Evolutionary conservation across 2,329 filamentous ascomycete species (phyloP).

Genomic region (Aspergillus sp.): DNA sequence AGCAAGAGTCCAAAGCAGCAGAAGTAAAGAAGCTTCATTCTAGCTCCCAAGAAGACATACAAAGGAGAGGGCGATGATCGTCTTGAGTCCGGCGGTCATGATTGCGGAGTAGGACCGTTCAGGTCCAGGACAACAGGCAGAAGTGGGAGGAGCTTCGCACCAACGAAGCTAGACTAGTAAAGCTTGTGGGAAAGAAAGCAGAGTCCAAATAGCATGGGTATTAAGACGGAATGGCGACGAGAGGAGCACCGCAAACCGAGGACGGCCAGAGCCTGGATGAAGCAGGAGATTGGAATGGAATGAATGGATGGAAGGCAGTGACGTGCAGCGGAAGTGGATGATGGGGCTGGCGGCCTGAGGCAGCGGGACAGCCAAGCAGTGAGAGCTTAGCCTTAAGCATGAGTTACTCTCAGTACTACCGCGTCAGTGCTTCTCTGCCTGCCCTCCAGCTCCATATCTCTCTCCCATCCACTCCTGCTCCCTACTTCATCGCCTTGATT

Average conservation of each 20-base stretch:
- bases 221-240: conserved; percentile 8
- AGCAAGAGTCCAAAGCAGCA: background rate
- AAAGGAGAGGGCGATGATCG: conserved; percentile 98
- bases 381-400: conserved; percentile 9
- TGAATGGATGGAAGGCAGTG: conserved; percentile 23
- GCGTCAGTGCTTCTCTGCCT: conserved; percentile 41
- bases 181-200: background rate
- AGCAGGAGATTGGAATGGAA: background rate
- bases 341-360: conserved; percentile 21
- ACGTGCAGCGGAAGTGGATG: conserved; percentile 28
- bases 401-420: conserved; percentile 25
- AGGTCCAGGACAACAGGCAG: conserved; percentile 15
- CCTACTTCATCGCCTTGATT: conserved; percentile 8
- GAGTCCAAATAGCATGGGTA: conserved; percentile 12
- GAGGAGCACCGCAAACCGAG: background rate
- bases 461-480: conserved; percentile 15
- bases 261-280: background rate
- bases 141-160: conserved; percentile 6
- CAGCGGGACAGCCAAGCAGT: conserved; percentile 14
- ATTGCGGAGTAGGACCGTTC: conserved; percentile 32
- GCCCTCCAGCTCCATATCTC: conserved; percentile 16
- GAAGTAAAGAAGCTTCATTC: background rate
- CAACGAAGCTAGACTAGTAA: conserved; percentile 4
- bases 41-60: conserved; percentile 52
- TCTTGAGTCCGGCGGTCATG: conserved; percentile 88